A percentile compares a stretch with the other conserved stretches of the same genome.
Conservation (phyloP, 306 rosid species). For the Benincasa hispida region DNA sequence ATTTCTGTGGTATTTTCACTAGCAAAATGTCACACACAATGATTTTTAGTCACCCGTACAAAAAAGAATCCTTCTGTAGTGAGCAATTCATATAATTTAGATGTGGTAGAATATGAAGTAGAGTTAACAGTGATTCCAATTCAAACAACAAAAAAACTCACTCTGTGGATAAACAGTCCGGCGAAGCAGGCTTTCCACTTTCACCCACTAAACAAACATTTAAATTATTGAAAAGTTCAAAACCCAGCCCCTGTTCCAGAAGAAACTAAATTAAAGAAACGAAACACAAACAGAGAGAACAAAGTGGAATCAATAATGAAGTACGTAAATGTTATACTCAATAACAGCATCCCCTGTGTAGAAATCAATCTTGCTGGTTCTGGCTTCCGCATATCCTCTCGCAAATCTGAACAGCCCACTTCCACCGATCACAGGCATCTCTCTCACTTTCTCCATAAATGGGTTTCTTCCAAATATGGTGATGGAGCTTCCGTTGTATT, state of each 20-base stretch:
- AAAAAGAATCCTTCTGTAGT: neutral
- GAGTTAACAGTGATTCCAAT: neutral
- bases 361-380: constrained; percentile 16
- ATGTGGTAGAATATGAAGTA: neutral
- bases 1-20: too few relatives aligned
- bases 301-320: constrained; percentile 9
- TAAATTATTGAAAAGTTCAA: neutral
- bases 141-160: neutral
- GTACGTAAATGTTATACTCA: constrained; percentile 44
- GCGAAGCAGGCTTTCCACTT: neutral
- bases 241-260: neutral
- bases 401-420: constrained; percentile 71
- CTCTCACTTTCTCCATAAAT: constrained; percentile 30
- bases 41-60: too few relatives aligned
- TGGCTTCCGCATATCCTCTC: constrained; percentile 42
- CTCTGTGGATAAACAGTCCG: too few relatives aligned
- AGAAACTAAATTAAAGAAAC: neutral
- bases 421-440: constrained; percentile 79
- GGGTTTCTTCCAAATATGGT: constrained; percentile 55
- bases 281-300: neutral
- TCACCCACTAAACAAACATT: neutral
- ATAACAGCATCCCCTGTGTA: constrained; percentile 32
- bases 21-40: too few relatives aligned
- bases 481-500: constrained; percentile 60
- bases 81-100: neutral